Percentiles rank a stretch among this genome's conserved stretches.
These are phyloP conservation scores for Chamaecyparis obtusa DNA, from an alignment of 75 land plant genomes.

Conservation along the genomic window DNA sequence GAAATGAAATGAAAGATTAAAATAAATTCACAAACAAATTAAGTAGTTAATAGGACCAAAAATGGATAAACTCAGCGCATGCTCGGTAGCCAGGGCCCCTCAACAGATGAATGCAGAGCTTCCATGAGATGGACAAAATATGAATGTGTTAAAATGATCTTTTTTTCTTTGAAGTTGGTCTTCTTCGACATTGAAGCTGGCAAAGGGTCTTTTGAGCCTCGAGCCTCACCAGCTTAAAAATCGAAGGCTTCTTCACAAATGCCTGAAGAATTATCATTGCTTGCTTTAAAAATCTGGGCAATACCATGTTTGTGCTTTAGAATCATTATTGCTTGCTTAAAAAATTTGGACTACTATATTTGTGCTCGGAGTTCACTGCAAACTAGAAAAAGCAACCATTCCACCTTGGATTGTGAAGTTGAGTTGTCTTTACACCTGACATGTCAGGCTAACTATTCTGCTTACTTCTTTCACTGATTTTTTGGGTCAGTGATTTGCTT, in stretches of 20 bases:
- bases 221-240: background rate
- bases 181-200: background rate
- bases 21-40: background rate
- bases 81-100: background rate
- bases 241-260: background rate
- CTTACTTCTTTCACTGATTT: background rate
- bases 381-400: background rate
- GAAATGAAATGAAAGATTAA: no score
- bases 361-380: background rate
- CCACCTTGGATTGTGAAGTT: background rate
- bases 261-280: background rate
- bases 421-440: slow-evolving; percentile 3
- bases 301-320: background rate
- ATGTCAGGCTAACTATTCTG: background rate
- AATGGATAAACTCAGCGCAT: background rate
- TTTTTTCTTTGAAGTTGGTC: background rate
- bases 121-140: background rate
- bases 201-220: background rate
- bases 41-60: background rate
- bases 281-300: background rate
- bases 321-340: background rate
- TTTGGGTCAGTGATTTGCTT: background rate
- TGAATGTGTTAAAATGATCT: background rate
- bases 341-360: background rate
- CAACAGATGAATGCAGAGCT: background rate